Evolutionary conservation across 805 yeast genomes (phyloP).

Genomic region (Suhomyces xylopsoci): DNA sequence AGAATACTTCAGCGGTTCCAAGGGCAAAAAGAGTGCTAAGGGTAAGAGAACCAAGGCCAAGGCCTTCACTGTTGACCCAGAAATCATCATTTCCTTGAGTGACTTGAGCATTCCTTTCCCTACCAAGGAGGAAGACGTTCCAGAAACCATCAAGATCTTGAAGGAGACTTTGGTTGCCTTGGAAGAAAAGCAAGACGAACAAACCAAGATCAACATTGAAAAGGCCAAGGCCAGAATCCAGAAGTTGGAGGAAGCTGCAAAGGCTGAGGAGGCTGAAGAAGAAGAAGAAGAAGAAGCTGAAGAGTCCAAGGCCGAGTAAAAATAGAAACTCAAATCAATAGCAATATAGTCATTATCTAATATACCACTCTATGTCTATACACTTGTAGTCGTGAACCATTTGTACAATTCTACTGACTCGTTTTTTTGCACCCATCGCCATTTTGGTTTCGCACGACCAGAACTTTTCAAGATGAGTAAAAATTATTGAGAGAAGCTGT

Average conservation of each 20-base stretch:
- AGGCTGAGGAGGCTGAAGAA: conserved; percentile 36
- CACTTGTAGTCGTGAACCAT: too few species aligned
- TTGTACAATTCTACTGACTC: too few species aligned
- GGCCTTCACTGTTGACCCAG: conserved; percentile 73
- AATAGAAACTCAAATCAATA: neutral
- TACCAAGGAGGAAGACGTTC: conserved; percentile 66
- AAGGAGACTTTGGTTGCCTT: conserved; percentile 69
- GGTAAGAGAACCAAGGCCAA: conserved; percentile 53
- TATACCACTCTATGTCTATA: neutral
- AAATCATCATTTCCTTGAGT: conserved; percentile 70
- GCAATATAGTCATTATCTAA: neutral
- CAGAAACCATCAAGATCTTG: conserved; percentile 61
- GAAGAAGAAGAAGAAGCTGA: conserved; percentile 39
- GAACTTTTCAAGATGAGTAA: conserved; percentile 3
- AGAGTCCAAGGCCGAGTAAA: conserved; percentile 1
- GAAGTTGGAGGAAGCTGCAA: conserved; percentile 52
- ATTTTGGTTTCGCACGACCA: conserved; percentile 1
- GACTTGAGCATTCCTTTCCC: conserved; percentile 80
- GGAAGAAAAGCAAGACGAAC: conserved; percentile 71
- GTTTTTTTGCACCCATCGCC: conserved; percentile 3
- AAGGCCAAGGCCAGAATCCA: conserved; percentile 76
- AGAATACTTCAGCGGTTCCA: conserved; percentile 51
- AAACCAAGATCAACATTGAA: conserved; percentile 71
- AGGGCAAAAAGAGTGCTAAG: conserved; percentile 39
- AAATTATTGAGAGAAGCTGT: neutral